Evolutionary conservation across 2,329 filamentous ascomycete genomes (phyloP).

Genomic region (Orbilia quercus): DNA sequence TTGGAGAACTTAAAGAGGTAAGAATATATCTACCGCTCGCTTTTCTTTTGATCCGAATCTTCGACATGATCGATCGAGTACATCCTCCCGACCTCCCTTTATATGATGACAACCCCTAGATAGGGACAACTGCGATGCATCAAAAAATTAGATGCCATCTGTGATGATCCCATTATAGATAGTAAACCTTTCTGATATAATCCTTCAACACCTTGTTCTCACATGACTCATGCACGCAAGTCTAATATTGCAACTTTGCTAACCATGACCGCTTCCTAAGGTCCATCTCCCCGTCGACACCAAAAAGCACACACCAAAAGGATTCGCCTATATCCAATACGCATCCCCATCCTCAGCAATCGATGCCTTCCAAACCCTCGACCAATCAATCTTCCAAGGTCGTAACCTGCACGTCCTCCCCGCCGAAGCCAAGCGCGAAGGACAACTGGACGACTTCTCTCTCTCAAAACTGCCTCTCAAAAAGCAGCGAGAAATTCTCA

Average conservation of each 20-base stretch:
- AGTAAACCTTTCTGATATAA: conserved; percentile 92
- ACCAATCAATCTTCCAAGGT: conserved; percentile 90
- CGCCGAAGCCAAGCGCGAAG: conserved; percentile 81
- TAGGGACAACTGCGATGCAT: conserved; percentile 87
- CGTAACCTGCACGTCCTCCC: conserved; percentile 90
- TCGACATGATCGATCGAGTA: conserved; percentile 7
- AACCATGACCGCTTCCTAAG: conserved; percentile 67
- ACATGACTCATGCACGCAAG: not conserved
- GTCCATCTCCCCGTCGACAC: conserved; percentile 84
- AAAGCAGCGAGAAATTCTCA: conserved; percentile 90
- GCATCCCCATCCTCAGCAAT: conserved; percentile 77
- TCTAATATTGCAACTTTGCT: conserved; percentile 61
- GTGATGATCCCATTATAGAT: conserved; percentile 72
- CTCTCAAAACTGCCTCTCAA: conserved; percentile 92
- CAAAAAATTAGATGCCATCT: conserved; percentile 78
- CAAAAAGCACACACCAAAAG: conserved; percentile 79
- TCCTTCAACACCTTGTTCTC: not conserved
- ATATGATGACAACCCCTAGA: conserved; percentile 94
- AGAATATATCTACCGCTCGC: conserved; percentile 62
- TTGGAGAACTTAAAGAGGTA: conserved; percentile 88
- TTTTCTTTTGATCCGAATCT: conserved; percentile 31
- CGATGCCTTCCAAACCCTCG: conserved; percentile 80
- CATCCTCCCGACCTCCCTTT: conserved; percentile 54
- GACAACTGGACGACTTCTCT: conserved; percentile 85
- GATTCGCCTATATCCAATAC: conserved; percentile 89